Evolutionary conservation across 352 stramenopile species (phyloP), one percentile per base, ranked within the genome.

Genomic region (Globisporangium perplexum): DNA sequence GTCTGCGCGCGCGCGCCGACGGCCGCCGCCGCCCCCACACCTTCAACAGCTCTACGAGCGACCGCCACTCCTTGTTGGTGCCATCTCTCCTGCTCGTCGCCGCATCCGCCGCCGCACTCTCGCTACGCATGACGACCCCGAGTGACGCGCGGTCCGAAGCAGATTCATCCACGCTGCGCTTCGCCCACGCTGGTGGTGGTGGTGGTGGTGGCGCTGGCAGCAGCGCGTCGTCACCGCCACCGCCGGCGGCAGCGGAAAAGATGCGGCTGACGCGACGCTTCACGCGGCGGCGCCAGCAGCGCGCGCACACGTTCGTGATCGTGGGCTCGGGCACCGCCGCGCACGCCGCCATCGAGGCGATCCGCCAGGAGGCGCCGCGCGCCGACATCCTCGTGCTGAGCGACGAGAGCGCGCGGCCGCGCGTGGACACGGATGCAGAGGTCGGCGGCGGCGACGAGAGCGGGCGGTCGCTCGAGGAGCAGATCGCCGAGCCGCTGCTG

Each of bases 381-480:
- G 85, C 88, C 17, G 83, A 97, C 49, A 96, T 97, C 49, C 63
- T 97, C 31, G 83, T 97, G 15, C 75, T 97, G 23, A 93, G 78
- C 59, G 84, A 96, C 55, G 86, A 93, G 60, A 64, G 75, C 18
- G 74, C 77, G 14, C 61, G 84, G 46, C 79, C 78, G 0, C 77
- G 82, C 23, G 57, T 85, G 18, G 80, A 94, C 54, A 79, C 73
- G 30, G 62, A 72, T 0, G 62, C 53, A n/a, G 50, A 47, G 6
- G 20, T 72, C 14, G 33, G 51, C 11, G 20, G 33, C 12, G 60
- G 55, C 15, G 43, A 55, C 7, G 44, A 60, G n/a, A 69, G 68
- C 17, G 26, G 46, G 17, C 12, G 12, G 23, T 7, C 42, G 59
- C 22, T 30, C 23, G 39, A 53, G 17, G 59, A 66, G 20, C 57